Conservation (phyloP, 176 grass and related monocot genomes). For the Zizania latifolia region DNA sequence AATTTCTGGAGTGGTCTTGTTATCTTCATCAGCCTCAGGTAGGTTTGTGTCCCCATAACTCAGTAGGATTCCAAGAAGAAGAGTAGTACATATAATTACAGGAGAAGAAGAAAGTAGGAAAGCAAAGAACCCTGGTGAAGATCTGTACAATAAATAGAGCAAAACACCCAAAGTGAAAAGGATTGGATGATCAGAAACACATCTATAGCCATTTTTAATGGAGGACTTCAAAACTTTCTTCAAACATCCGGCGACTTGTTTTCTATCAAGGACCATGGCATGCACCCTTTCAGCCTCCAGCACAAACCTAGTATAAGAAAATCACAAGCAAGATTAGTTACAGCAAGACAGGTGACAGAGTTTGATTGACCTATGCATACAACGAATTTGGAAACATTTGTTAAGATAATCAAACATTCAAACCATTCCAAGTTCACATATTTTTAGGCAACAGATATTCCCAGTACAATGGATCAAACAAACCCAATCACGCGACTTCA, state of each 20-base stretch:
- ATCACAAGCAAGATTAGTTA: background rate
- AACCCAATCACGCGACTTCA: background rate
- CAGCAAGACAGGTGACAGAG: background rate
- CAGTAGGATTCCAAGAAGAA: conserved; percentile 79
- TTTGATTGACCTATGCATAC: background rate
- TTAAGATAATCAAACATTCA: background rate
- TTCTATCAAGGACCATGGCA: conserved; percentile 38
- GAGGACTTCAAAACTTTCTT: conserved; percentile 56
- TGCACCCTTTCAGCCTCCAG: conserved; percentile 16
- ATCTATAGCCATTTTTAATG: conserved; percentile 52
- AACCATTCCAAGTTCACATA: background rate
- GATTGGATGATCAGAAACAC: conserved; percentile 47
- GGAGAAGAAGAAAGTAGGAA: conserved; percentile 72
- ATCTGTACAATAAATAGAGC: conserved; percentile 64
- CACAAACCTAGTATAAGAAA: conserved; percentile 40
- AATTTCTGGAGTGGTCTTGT: conserved; percentile 17
- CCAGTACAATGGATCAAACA: background rate
- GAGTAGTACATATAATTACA: conserved; percentile 66
- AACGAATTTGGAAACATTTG: background rate
- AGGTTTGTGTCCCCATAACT: conserved; percentile 58
- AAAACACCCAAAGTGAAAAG: conserved; percentile 41
- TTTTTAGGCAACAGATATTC: background rate
- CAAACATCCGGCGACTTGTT: conserved; percentile 34
- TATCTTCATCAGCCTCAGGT: conserved; percentile 40
- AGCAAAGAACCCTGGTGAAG: conserved; percentile 49